phyloP scores from a whole-genome alignment of 129 eudicot species.

The Arctium minus region DNA sequence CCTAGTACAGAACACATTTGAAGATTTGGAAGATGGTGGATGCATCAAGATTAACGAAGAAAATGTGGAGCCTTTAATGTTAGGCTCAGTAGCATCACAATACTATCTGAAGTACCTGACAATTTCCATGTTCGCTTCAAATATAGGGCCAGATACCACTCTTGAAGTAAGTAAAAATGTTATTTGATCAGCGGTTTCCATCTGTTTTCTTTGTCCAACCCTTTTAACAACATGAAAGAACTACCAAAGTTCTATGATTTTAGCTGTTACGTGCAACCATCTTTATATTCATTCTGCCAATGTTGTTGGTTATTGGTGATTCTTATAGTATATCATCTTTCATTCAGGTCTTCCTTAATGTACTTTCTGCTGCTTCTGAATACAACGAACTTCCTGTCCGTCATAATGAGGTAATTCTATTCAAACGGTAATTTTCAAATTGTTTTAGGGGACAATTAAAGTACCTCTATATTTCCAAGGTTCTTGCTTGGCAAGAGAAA shows the following conservation, averaged over 20 bases:
- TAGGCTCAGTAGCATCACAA: conserved; percentile 91
- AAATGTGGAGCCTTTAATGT: conserved; percentile 75
- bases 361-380: conserved; percentile 94
- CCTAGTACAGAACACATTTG: conserved; percentile 80
- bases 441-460: background rate
- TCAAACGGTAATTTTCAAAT: background rate
- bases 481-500: background rate
- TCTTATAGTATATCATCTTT: conserved; percentile 1
- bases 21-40: conserved; percentile 96
- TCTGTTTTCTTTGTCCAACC: background rate
- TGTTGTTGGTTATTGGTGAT: background rate
- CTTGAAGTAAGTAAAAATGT: conserved; percentile 65
- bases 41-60: conserved; percentile 78
- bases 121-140: conserved; percentile 92
- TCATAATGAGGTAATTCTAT: conserved; percentile 83
- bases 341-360: conserved; percentile 70
- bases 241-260: background rate
- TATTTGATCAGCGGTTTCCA: background rate
- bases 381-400: conserved; percentile 98
- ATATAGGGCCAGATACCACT: conserved; percentile 80
- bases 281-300: background rate
- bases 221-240: background rate
- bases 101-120: conserved; percentile 88
- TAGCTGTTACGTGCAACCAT: background rate
- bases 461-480: background rate